A percentile compares a stretch with the other conserved stretches of the same genome.
Evolutionary conservation across 1,139 yeast species (phyloP).

Genomic region (Groenewaldozyma auringiensis): DNA sequence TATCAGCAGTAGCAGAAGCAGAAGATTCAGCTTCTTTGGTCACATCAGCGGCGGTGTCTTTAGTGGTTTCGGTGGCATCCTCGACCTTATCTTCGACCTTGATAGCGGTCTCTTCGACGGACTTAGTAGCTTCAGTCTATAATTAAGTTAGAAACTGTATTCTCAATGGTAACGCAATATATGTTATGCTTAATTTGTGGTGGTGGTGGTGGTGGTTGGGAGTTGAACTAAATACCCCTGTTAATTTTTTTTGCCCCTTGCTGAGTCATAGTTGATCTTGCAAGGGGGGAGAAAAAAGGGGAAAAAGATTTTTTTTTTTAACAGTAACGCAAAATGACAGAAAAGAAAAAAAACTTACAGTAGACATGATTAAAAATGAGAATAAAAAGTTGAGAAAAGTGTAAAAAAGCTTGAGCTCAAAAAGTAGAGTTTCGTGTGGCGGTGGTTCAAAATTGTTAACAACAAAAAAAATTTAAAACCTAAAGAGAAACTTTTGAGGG

Average conservation of each 20-base stretch:
- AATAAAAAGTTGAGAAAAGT: too few relatives aligned
- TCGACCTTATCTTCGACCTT: slow-evolving; percentile 16
- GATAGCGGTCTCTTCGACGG: slow-evolving; percentile 20
- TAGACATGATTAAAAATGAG: not conserved
- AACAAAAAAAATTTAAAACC: too few relatives aligned
- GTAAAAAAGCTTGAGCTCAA: not conserved
- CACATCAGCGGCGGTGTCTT: slow-evolving; percentile 11
- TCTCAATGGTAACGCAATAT: too few relatives aligned
- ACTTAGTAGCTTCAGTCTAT: slow-evolving; percentile 16
- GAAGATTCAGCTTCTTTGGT: slow-evolving; percentile 10
- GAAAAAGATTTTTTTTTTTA: too few relatives aligned
- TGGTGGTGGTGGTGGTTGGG: too few relatives aligned
- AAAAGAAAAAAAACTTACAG: not conserved
- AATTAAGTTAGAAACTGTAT: not conserved
- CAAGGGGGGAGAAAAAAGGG: too few relatives aligned
- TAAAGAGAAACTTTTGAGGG: too few relatives aligned
- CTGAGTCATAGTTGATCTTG: too few relatives aligned
- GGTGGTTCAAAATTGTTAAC: not conserved
- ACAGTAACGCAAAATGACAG: too few relatives aligned
- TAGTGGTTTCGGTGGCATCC: slow-evolving; percentile 15
- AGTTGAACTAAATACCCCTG: too few relatives aligned
- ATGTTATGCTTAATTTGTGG: too few relatives aligned
- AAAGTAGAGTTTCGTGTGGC: not conserved
- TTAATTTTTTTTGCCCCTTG: too few relatives aligned
- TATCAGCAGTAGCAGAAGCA: slow-evolving; percentile 5